phyloP scores from a whole-genome alignment of 2,329 filamentous ascomycete genomes.

The Fusarium oxysporum region DNA sequence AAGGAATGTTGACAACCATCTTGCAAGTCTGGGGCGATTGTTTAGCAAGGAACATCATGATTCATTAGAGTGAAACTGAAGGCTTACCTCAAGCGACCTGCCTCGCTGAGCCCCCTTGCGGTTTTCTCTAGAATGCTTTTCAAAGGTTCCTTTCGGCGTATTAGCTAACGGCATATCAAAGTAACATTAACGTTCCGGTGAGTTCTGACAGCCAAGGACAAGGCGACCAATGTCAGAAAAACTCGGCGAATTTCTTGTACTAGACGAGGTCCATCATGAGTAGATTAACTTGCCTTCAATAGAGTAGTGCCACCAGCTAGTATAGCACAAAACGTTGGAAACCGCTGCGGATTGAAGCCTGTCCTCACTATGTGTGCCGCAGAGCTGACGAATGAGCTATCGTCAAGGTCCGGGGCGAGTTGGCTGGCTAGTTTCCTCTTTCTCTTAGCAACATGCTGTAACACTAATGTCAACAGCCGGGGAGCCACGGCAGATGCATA shows the following conservation, averaged over 20 bases:
- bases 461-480: constrained; percentile 64
- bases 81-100: constrained; percentile 45
- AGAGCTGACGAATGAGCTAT: constrained; percentile 49
- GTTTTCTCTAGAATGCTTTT: constrained; percentile 46
- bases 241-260: neutral
- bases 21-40: constrained; percentile 58
- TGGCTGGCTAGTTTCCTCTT: constrained; percentile 44
- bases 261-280: neutral
- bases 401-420: constrained; percentile 44
- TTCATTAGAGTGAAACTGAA: neutral
- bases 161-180: constrained; percentile 25
- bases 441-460: constrained; percentile 60
- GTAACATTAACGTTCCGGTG: neutral
- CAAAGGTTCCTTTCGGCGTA: constrained; percentile 44
- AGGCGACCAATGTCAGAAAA: neutral
- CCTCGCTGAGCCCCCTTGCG: constrained; percentile 39
- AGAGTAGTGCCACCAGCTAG: constrained; percentile 70
- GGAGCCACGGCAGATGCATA: constrained; percentile 70
- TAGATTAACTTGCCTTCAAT: constrained; percentile 62
- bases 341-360: constrained; percentile 66
- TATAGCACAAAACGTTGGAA: constrained; percentile 71
- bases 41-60: constrained; percentile 21
- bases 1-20: constrained; percentile 69
- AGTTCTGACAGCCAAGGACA: neutral
- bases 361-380: constrained; percentile 58